Evolutionary conservation across 2,329 filamentous ascomycete species (phyloP), one percentile per base, ranked within the genome.

Genomic region (Sordariomycetes sp.): DNA sequence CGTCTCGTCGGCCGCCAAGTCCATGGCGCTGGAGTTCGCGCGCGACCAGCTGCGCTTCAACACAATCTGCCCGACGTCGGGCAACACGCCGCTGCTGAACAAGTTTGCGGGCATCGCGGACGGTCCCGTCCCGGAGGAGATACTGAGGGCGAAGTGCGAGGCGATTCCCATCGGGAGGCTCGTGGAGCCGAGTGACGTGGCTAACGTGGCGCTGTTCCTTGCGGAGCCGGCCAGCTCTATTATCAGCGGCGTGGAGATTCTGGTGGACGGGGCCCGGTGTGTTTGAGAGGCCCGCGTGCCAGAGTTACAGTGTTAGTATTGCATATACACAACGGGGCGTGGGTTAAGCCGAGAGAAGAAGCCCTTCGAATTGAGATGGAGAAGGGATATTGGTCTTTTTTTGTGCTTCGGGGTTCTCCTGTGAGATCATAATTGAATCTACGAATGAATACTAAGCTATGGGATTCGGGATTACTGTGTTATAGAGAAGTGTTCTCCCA

Each of bases 91-190:
- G 22, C 56, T 58, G 18, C 56, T 58, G 5, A 58, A 53, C 46
- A 58, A 53, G 56, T 63, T 63, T 40, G 60, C 62, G 0, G 61
- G 62, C 28, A 62, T 61, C 32, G 60, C 59, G 0, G 62, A 61
- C 10, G 61, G 61, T 10, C 62, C 61, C 2, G 61, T 63, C 6
- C 61, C 61, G 0, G 60, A 54, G 10, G 60, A 62, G 0, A 63
- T 63, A 24, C 60, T 63, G 57, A 61, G 61, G 59, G 61, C 58
- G 18, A 62, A 63, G 58, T 64, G 61, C 20, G 61, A 58, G 6
- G 61, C 60, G 12, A 64, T 64, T n/a, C 62, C 62, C 7, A 62
- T 63, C 18, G 62, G 61, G 11, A 61, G 60, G 14, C 61, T 64
- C 8, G 60, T 61, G 3, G 61, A 62, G 58, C 61, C 61, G 22